Evolutionary conservation across 306 rosid species (phyloP).

Genomic region (Abrus precatorius): DNA sequence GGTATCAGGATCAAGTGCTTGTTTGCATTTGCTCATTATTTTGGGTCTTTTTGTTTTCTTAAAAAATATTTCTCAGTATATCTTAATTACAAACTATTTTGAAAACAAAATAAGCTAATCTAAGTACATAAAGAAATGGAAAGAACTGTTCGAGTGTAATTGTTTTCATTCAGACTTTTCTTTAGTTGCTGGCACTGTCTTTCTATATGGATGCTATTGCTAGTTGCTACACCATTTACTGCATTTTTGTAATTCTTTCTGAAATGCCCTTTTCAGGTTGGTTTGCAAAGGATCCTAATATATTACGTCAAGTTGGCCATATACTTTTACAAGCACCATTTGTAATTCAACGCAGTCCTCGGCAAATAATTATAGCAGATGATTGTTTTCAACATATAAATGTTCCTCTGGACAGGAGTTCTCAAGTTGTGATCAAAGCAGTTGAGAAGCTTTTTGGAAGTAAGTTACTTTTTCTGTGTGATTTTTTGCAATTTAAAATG

Average conservation of each 20-base stretch:
- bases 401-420: conserved; percentile 77
- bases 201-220: conserved; percentile 1
- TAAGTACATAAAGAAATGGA: background rate
- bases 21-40: background rate
- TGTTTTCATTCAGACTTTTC: background rate
- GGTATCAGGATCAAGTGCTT: conserved; percentile 24
- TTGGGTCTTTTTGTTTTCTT: background rate
- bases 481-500: conserved; percentile 34
- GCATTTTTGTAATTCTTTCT: conserved; percentile 25
- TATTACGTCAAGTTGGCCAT: conserved; percentile 83
- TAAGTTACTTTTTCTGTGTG: conserved; percentile 57
- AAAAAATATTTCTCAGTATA: background rate
- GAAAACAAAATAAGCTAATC: background rate
- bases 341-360: conserved; percentile 72
- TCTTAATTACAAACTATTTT: conserved; percentile 10
- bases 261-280: conserved; percentile 70
- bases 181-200: conserved; percentile 12
- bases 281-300: conserved; percentile 88
- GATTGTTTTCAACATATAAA: conserved; percentile 87
- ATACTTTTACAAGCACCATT: conserved; percentile 84
- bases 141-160: conserved; percentile 14
- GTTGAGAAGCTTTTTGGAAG: conserved; percentile 92
- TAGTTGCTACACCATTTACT: background rate
- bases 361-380: conserved; percentile 83
- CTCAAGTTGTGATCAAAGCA: conserved; percentile 84